These are phyloP conservation scores for Backusella psychrophila DNA, from an alignment of 192 early-diverging fungal species.

Conservation along the genomic window DNA sequence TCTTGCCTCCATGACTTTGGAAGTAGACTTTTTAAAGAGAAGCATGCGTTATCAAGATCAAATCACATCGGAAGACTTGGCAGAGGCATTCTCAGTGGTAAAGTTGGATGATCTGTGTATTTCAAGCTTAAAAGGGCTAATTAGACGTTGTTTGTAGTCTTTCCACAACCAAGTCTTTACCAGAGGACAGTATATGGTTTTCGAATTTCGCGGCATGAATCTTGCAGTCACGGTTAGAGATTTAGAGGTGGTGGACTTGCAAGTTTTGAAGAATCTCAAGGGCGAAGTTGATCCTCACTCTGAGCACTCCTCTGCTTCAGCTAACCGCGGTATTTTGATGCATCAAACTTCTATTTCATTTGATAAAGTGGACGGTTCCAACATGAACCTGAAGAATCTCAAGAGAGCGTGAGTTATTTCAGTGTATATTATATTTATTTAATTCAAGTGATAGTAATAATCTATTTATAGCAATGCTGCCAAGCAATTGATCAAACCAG, in stretches of 20 bases:
- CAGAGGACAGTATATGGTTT: conserved; percentile 69
- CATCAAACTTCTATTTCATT: conserved; percentile 70
- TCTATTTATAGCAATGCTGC: conserved; percentile 51
- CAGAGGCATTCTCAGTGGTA: conserved; percentile 56
- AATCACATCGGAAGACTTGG: conserved; percentile 76
- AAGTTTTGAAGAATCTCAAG: conserved; percentile 44
- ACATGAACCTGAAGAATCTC: conserved; percentile 71
- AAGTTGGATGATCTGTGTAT: background rate
- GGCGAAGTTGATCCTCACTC: conserved; percentile 26
- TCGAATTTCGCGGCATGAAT: conserved; percentile 82
- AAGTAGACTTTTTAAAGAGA: conserved; percentile 59
- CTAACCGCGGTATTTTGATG: conserved; percentile 70
- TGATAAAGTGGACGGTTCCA: conserved; percentile 66
- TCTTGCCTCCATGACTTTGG: conserved; percentile 46
- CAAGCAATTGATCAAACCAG: conserved; percentile 82
- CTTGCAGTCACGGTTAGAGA: conserved; percentile 42
- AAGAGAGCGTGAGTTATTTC: conserved; percentile 25
- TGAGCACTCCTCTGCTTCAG: conserved; percentile 9
- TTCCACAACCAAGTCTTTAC: conserved; percentile 85
- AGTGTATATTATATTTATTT: too few species aligned
- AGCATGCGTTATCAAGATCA: conserved; percentile 49
- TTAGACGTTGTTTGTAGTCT: conserved; percentile 31
- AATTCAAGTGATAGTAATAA: too few species aligned
- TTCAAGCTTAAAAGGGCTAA: background rate
- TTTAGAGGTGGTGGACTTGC: conserved; percentile 56